These are phyloP conservation scores for Dictyostelium brefeldianum DNA, from an alignment of 78 protist species.

Conservation along the genomic window DNA sequence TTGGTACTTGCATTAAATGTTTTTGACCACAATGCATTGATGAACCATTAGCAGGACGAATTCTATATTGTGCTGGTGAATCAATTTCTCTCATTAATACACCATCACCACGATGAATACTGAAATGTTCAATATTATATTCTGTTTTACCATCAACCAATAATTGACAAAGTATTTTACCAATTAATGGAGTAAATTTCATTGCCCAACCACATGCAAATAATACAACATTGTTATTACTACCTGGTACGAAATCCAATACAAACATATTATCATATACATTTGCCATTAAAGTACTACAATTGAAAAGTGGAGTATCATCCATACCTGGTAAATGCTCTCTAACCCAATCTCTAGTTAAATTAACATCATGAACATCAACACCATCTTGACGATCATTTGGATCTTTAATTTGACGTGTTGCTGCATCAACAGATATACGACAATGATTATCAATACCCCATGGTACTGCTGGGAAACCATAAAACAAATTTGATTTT, in stretches of 20 bases:
- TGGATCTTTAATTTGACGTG: conserved; percentile 26
- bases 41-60: background rate
- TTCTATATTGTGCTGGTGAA: background rate
- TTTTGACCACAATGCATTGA: background rate
- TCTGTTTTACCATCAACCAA: conserved; percentile 2
- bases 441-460: background rate
- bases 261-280: conserved; percentile 31
- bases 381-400: background rate
- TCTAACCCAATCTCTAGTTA: background rate
- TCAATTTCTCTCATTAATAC: background rate
- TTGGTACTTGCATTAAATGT: background rate
- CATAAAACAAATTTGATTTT: background rate
- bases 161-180: background rate
- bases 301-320: background rate
- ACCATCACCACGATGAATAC: background rate
- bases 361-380: background rate
- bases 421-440: background rate
- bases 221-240: background rate
- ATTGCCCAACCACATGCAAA: conserved; percentile 32
- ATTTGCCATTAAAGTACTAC: background rate
- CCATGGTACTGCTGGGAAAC: conserved; percentile 39
- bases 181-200: conserved; percentile 21
- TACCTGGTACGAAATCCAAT: conserved; percentile 13
- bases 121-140: background rate
- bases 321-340: conserved; percentile 5